Percentiles rank a stretch among this genome's conserved stretches.
phyloP scores from a whole-genome alignment of 306 rosid genomes.

The Cicer chorassanicum region DNA sequence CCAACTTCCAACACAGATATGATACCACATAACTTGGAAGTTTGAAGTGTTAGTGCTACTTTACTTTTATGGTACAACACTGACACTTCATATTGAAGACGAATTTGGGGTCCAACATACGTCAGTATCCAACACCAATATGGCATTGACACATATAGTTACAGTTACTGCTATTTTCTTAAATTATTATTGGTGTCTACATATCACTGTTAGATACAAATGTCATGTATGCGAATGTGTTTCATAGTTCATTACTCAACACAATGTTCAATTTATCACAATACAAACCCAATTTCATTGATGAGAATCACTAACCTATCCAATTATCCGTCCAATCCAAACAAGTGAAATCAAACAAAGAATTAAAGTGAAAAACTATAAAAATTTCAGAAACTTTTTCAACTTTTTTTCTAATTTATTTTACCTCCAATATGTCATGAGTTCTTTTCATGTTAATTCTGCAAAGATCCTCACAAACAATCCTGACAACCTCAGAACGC shows the following conservation, averaged over 20 bases:
- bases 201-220: background rate
- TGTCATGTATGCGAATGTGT: background rate
- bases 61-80: background rate
- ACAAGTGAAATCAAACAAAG: slow-evolving; percentile 4
- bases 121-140: background rate
- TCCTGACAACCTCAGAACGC: slow-evolving; percentile 67
- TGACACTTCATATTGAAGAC: background rate
- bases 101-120: background rate
- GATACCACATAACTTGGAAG: background rate
- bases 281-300: slow-evolving; percentile 20
- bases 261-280: slow-evolving; percentile 24
- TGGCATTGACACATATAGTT: background rate
- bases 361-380: too few relatives aligned
- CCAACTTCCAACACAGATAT: slow-evolving; percentile 13
- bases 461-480: slow-evolving; percentile 78
- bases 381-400: too few relatives aligned
- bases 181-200: background rate
- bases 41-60: background rate
- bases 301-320: background rate
- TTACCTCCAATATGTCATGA: slow-evolving; percentile 90
- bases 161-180: background rate
- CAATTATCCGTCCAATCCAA: slow-evolving; percentile 12
- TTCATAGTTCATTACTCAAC: background rate
- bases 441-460: slow-evolving; percentile 88
- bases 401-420: too few relatives aligned